Evolutionary conservation across 768 basidiomycete genomes (phyloP).

Genomic region (Rhizopogon rudus): DNA sequence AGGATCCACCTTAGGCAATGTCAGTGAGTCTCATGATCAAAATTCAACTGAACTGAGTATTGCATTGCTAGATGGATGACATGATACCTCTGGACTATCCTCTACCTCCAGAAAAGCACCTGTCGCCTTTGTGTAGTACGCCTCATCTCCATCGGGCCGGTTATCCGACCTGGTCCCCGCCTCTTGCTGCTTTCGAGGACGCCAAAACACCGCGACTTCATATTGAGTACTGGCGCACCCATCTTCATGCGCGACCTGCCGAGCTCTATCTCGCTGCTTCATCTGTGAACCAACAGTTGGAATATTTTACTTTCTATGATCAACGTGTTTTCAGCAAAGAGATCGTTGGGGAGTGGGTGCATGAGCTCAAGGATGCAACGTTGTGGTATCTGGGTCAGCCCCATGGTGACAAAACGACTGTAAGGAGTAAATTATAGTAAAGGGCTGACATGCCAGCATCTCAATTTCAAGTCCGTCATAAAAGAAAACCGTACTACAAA

Average conservation of each 20-base stretch:
- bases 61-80: slow-evolving; percentile 24
- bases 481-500: too few relatives aligned
- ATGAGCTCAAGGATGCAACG: slow-evolving; percentile 32
- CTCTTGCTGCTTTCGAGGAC: background rate
- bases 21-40: slow-evolving; percentile 13
- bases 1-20: slow-evolving; percentile 32
- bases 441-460: too few relatives aligned
- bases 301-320: slow-evolving; percentile 33
- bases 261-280: slow-evolving; percentile 45
- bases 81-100: slow-evolving; percentile 32
- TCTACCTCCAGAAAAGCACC: slow-evolving; percentile 8
- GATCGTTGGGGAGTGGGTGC: slow-evolving; percentile 38
- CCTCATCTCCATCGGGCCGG: slow-evolving; percentile 8
- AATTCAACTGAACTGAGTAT: background rate
- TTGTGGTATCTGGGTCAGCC: slow-evolving; percentile 19
- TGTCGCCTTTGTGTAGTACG: slow-evolving; percentile 17
- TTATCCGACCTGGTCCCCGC: background rate
- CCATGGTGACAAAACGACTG: background rate
- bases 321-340: slow-evolving; percentile 35
- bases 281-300: slow-evolving; percentile 27
- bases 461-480: too few relatives aligned
- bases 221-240: slow-evolving; percentile 13
- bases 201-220: slow-evolving; percentile 2
- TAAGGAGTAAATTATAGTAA: too few relatives aligned
- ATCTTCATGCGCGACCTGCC: slow-evolving; percentile 36